Conservation (phyloP, 495 filamentous ascomycete genomes). For the Penicillium maclennaniae region DNA sequence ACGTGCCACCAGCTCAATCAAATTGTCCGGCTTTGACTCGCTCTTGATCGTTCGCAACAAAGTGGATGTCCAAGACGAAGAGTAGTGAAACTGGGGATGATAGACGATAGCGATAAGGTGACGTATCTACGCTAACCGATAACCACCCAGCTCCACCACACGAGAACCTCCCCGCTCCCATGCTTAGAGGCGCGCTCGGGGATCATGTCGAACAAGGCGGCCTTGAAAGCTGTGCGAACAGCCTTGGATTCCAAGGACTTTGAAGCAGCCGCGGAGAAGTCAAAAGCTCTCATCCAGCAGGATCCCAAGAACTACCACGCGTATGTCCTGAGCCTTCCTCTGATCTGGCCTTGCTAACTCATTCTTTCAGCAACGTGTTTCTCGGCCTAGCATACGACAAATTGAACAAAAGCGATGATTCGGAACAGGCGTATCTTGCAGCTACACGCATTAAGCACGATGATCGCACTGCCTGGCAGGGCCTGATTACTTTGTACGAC, state of each 20-base stretch:
- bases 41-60: background rate
- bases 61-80: background rate
- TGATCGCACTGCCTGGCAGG: slow-evolving; percentile 80
- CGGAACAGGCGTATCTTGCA: slow-evolving; percentile 69
- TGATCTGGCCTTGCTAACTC: slow-evolving; percentile 1
- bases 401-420: slow-evolving; percentile 61
- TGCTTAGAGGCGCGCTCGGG: background rate
- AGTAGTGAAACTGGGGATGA: slow-evolving; percentile 7
- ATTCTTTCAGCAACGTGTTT: slow-evolving; percentile 62
- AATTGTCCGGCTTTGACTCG: background rate
- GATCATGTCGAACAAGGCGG: slow-evolving; percentile 64
- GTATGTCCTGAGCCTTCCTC: slow-evolving; percentile 39
- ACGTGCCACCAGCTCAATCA: background rate
- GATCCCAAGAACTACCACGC: slow-evolving; percentile 81
- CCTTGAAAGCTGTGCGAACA: slow-evolving; percentile 77
- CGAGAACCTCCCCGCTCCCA: slow-evolving; percentile 20
- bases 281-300: slow-evolving; percentile 59
- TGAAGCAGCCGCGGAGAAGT: slow-evolving; percentile 64
- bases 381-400: slow-evolving; percentile 78
- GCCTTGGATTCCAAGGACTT: slow-evolving; percentile 79
- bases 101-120: slow-evolving; percentile 22
- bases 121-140: slow-evolving; percentile 25
- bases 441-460: slow-evolving; percentile 62
- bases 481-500: slow-evolving; percentile 82
- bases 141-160: slow-evolving; percentile 18